phyloP scores from a whole-genome alignment of 306 rosid species.

The Cucurbita moschata region DNA sequence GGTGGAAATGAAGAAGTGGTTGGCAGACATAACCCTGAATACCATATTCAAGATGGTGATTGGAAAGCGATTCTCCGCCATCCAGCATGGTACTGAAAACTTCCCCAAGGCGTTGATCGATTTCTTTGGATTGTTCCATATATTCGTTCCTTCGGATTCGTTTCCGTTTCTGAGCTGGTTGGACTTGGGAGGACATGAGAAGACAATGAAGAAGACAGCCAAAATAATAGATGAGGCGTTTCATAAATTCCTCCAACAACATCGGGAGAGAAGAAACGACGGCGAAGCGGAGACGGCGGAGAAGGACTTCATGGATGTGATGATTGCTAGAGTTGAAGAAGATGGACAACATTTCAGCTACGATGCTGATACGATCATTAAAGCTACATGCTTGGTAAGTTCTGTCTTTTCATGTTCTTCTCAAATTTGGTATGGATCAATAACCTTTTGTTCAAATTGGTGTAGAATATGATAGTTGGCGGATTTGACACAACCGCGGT shows the following conservation, averaged over 20 bases:
- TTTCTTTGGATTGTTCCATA: slow-evolving; percentile 34
- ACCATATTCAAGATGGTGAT: neutral
- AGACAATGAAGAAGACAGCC: slow-evolving; percentile 46
- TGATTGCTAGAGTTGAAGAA: slow-evolving; percentile 9
- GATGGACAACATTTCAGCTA: slow-evolving; percentile 21
- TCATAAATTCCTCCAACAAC: slow-evolving; percentile 33
- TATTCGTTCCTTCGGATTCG: slow-evolving; percentile 39
- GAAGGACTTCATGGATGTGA: slow-evolving; percentile 26
- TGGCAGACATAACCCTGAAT: slow-evolving; percentile 25
- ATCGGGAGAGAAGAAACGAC: slow-evolving; percentile 13
- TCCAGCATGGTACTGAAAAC: slow-evolving; percentile 7
- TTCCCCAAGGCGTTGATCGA: slow-evolving; percentile 25
- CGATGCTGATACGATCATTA: slow-evolving; percentile 28
- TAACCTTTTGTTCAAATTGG: no score
- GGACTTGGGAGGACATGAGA: slow-evolving; percentile 41
- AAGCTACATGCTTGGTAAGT: slow-evolving; percentile 39
- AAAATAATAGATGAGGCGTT: slow-evolving; percentile 31
- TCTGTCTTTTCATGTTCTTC: no score
- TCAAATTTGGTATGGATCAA: no score
- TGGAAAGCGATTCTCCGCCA: slow-evolving; percentile 10
- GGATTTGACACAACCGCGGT: neutral
- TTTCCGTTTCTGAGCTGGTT: slow-evolving; percentile 42
- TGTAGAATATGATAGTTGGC: neutral
- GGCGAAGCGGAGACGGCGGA: neutral
- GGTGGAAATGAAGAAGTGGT: slow-evolving; percentile 22